Evolutionary conservation across 345 rosid genomes (phyloP).

Genomic region (Murraya paniculata): DNA sequence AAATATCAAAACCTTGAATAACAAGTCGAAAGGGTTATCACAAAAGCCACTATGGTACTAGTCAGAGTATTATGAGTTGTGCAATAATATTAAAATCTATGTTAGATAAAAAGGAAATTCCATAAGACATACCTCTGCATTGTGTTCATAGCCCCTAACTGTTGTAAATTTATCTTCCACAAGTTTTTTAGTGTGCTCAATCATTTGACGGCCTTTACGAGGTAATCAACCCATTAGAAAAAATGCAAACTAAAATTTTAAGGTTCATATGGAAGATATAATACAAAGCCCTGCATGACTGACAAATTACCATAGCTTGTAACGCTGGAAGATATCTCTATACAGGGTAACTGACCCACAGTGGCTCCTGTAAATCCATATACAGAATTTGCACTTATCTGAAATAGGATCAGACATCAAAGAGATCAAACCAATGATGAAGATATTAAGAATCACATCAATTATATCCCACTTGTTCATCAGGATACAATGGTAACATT

Average conservation of each 20-base stretch:
- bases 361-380: constrained; percentile 99
- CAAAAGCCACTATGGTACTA: background rate
- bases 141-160: constrained; percentile 70
- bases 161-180: constrained; percentile 88
- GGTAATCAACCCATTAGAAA: constrained; percentile 25
- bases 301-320: constrained; percentile 84
- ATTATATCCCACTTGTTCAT: background rate
- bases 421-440: constrained; percentile 9
- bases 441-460: background rate
- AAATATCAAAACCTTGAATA: background rate
- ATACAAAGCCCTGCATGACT: background rate
- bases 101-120: background rate
- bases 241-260: constrained; percentile 3
- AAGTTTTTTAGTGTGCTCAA: constrained; percentile 88
- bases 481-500: background rate
- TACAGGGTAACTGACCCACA: constrained; percentile 85
- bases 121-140: constrained; percentile 67
- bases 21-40: background rate
- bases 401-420: constrained; percentile 23
- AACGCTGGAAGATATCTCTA: constrained; percentile 96
- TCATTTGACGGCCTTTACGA: constrained; percentile 90
- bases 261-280: background rate
- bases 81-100: background rate
- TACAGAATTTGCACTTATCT: constrained; percentile 97
- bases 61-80: background rate